Evolutionary conservation across 768 basidiomycete genomes (phyloP), one percentile per base, ranked within the genome.

Genomic region (Russula sp.): DNA sequence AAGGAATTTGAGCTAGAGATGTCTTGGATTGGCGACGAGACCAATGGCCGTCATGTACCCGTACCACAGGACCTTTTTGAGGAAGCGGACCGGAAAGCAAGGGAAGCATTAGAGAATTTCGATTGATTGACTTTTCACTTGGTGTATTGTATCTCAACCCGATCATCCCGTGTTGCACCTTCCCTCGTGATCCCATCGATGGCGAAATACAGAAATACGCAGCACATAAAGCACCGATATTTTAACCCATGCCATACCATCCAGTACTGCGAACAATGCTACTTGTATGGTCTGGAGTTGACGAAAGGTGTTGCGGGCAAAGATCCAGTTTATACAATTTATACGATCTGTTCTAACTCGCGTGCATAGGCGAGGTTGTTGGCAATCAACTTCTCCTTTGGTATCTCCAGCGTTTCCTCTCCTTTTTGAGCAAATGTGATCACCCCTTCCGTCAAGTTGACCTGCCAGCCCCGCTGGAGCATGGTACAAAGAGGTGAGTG

Each of bases 1-100:
- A 98, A 98, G 73, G 91, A 95, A 55, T 98, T 99, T 67, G 97
- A 98, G 73, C 83, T 99, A 32, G 97, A 99, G 76, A 84, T 99
- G 82, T 91, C 94, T 40, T 99, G 97, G 97, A 86, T 98, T 62
- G 85, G 94, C 44, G 81, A 84, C 39, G 92, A 96, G 75, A 91
- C 89, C 37, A 84, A 86, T 35, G 85, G 85, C 57, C 73, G 86
- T 53, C 94, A 98, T 75, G 79, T 84, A 31, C 82, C 85, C 31
- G 92, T 99, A 59, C 97, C 97, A 52, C 82, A 82, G 64, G 94
- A 94, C 37, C 77, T 98, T 62, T 78, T 87, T 49, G 82, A 83
- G 27, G 93, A 95, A 71, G 97, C 95, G 35, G 91, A 97, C 72
- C 78, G 78, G 61, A 87, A 88, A 73, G 97, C 94, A 20, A 93